Evolutionary conservation across 2,329 filamentous ascomycete genomes (phyloP).

Genomic region (Stachybotrys chartarum): DNA sequence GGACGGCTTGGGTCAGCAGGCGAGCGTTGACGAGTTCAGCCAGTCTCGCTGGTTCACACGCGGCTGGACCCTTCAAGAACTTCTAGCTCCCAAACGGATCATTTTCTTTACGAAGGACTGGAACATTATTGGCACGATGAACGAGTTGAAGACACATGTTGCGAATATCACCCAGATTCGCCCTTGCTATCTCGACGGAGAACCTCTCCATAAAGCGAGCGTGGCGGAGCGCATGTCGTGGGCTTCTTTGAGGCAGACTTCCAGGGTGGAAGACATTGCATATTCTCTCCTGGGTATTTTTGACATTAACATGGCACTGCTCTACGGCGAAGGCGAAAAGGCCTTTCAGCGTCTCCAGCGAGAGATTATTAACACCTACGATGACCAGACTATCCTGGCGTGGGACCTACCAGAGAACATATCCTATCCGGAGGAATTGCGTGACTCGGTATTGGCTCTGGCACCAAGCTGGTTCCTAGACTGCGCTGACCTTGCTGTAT

Average conservation of each 20-base stretch:
- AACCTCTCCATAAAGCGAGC: neutral
- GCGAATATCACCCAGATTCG: neutral
- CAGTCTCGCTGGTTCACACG: slow-evolving; percentile 14
- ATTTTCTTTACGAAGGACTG: slow-evolving; percentile 15
- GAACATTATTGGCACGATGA: slow-evolving; percentile 1
- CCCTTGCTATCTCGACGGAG: neutral
- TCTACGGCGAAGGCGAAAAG: slow-evolving; percentile 12
- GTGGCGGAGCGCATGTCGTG: slow-evolving; percentile 12
- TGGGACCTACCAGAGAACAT: slow-evolving; percentile 2
- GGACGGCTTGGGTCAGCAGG: neutral
- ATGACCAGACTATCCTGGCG: slow-evolving; percentile 11
- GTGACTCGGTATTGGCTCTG: no score
- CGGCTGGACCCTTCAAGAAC: slow-evolving; percentile 19
- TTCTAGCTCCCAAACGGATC: slow-evolving; percentile 13
- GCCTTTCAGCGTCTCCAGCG: slow-evolving; percentile 13
- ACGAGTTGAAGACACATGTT: neutral
- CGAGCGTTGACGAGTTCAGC: slow-evolving; percentile 4
- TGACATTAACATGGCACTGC: slow-evolving; percentile 13
- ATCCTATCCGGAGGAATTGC: no score
- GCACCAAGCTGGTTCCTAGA: no score
- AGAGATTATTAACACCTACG: slow-evolving; percentile 8
- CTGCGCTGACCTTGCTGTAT: no score
- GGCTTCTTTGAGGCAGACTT: slow-evolving; percentile 9
- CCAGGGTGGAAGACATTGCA: slow-evolving; percentile 11
- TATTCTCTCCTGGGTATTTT: slow-evolving; percentile 15